Conservation (phyloP, 208 protist genomes). For the Entamoeba invadens region DNA sequence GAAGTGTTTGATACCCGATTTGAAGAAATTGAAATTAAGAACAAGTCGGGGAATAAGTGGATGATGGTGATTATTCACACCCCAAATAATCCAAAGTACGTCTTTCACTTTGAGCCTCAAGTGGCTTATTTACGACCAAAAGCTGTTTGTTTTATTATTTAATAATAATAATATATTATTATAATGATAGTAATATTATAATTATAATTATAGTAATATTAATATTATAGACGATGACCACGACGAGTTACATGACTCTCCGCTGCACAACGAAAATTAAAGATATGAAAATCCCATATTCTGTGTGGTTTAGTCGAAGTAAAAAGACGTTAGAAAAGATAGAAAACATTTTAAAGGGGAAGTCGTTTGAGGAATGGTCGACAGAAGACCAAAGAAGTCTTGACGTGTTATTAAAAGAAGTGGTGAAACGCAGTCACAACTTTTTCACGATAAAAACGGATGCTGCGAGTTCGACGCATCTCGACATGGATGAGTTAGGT, state of each 20-base stretch:
- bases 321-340: background rate
- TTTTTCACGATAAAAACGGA: background rate
- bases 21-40: background rate
- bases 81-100: background rate
- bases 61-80: background rate
- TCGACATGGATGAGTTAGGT: background rate
- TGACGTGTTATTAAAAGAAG: background rate
- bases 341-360: background rate
- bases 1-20: background rate
- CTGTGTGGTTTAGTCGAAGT: background rate
- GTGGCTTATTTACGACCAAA: background rate
- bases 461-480: background rate
- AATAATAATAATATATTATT: too few relatives aligned
- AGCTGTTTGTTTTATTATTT: too few relatives aligned
- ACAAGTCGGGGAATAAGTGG: background rate
- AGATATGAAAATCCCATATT: constrained; percentile 1
- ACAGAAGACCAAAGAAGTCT: background rate
- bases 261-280: background rate
- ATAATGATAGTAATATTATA: too few relatives aligned
- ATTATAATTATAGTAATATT: too few relatives aligned
- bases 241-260: background rate
- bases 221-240: too few relatives aligned
- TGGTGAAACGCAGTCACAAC: background rate
- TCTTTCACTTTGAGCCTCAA: background rate
- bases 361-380: background rate